Base-by-base conservation (phyloP, 2,329 filamentous ascomycete genomes). In the Penicillium sp. region DNA sequence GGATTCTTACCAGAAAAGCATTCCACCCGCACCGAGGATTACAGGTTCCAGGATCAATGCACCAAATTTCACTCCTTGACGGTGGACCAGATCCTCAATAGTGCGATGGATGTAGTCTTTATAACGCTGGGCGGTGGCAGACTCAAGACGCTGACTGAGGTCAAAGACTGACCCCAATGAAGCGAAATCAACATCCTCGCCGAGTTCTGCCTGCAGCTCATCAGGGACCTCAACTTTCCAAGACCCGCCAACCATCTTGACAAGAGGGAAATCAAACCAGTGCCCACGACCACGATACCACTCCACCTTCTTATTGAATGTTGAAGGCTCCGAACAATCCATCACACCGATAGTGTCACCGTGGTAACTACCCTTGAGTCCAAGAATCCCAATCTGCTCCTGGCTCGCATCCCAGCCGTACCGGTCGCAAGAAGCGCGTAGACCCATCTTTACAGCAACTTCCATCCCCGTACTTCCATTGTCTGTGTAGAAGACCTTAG, bases 301-400 rank as follows among this genome's bases (percentile, higher is more conserved):
- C 68, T 94, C 90, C 0, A 93, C 88, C 70, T 91, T 91, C 66
- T 91, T 84, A 66, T 96, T 96, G 72, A 83, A 96, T 0, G 84
- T 83, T 35, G 84, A 87, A 0, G 91, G 90, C 68, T 94, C 90
- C 0, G 89, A 86, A 53, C 86, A 89, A 71, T 94, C 90, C 91
- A 96, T 94, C 0, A 89, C 90, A 0, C 91, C 91, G 47, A 96
- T 92, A 0, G 91, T 96, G 68, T 96, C 91, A 1, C 91, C 91
- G 66, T 96, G 91, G 66, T 96, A 96, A 63, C 88, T 89, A 0
- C 90, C 90, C 69, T 88, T 89, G 10, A 96, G 77, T 0, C 91
- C 91, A 3, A 96, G 71, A 2, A 94, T 84, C 3, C 84, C 84
- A 12, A 93, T 79, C 9, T 82, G 72, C 49, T 85, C 81, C 1